phyloP scores from a whole-genome alignment of 805 yeast species.

The Barnettozyma salicaria region DNA sequence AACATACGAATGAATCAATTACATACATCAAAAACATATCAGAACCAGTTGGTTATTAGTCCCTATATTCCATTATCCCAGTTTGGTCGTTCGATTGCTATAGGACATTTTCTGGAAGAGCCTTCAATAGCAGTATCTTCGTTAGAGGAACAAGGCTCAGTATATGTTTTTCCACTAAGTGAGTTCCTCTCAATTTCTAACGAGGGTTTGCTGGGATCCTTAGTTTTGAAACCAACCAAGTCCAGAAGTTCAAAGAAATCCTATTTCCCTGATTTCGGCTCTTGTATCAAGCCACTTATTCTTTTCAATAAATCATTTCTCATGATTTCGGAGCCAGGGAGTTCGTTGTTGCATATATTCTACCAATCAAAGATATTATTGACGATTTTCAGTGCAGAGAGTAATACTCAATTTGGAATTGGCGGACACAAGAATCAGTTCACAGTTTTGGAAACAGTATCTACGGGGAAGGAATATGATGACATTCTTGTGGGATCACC shows the following conservation, averaged over 20 bases:
- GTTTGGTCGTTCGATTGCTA: conserved; percentile 42
- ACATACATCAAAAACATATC: background rate
- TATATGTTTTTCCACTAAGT: conserved; percentile 38
- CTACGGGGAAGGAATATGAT: background rate
- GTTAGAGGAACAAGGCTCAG: conserved; percentile 39
- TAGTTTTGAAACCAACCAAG: background rate
- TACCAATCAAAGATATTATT: conserved; percentile 21
- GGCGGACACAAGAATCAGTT: conserved; percentile 42
- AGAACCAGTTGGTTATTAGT: conserved; percentile 13
- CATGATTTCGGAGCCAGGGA: conserved; percentile 48
- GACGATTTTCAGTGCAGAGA: conserved; percentile 23
- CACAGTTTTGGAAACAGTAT: conserved; percentile 21
- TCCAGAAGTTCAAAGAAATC: too few relatives aligned
- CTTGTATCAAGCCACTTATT: conserved; percentile 28
- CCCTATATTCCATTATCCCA: conserved; percentile 27
- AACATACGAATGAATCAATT: background rate
- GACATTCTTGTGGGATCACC: conserved; percentile 44
- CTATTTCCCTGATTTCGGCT: conserved; percentile 39
- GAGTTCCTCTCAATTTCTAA: conserved; percentile 25
- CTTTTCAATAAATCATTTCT: conserved; percentile 31
- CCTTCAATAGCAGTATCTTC: conserved; percentile 46
- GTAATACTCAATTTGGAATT: conserved; percentile 31
- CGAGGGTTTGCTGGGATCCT: background rate
- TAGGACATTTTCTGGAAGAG: conserved; percentile 36
- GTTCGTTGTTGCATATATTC: conserved; percentile 37